phyloP scores from a whole-genome alignment of 495 filamentous ascomycete species.

The Mytilinidion resinicola region DNA sequence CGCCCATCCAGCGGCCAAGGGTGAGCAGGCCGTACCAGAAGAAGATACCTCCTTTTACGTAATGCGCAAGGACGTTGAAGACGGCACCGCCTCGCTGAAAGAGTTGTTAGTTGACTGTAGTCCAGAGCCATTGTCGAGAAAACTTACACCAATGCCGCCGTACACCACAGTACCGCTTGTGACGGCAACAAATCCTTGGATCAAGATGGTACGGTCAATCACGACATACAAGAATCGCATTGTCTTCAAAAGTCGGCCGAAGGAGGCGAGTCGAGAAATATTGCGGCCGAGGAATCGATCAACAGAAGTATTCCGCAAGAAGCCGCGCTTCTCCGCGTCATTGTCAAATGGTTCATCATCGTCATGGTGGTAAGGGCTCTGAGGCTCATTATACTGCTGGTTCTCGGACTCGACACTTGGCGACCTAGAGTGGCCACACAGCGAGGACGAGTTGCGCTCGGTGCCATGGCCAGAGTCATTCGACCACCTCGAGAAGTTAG shows the following conservation, averaged over 20 bases:
- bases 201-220: conserved; percentile 56
- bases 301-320: conserved; percentile 42
- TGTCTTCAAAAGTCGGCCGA: conserved; percentile 53
- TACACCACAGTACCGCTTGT: conserved; percentile 60
- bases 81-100: conserved; percentile 51
- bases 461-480: conserved; percentile 87
- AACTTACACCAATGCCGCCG: conserved; percentile 62
- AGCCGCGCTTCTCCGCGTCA: conserved; percentile 39
- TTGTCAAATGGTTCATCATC: conserved; percentile 42
- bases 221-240: conserved; percentile 52
- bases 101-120: conserved; percentile 4
- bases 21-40: conserved; percentile 89
- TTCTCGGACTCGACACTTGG: conserved; percentile 48
- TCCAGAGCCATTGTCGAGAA: neutral
- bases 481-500: conserved; percentile 59
- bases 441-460: conserved; percentile 62
- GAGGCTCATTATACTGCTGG: conserved; percentile 37
- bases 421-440: conserved; percentile 57
- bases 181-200: conserved; percentile 60
- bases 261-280: conserved; percentile 49
- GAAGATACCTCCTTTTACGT: conserved; percentile 96
- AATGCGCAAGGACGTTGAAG: conserved; percentile 88
- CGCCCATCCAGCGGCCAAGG: conserved; percentile 82
- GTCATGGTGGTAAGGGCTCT: conserved; percentile 45
- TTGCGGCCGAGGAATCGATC: conserved; percentile 43